Conservation (phyloP, 2,329 filamentous ascomycete species). For the Cladosporium sp. region DNA sequence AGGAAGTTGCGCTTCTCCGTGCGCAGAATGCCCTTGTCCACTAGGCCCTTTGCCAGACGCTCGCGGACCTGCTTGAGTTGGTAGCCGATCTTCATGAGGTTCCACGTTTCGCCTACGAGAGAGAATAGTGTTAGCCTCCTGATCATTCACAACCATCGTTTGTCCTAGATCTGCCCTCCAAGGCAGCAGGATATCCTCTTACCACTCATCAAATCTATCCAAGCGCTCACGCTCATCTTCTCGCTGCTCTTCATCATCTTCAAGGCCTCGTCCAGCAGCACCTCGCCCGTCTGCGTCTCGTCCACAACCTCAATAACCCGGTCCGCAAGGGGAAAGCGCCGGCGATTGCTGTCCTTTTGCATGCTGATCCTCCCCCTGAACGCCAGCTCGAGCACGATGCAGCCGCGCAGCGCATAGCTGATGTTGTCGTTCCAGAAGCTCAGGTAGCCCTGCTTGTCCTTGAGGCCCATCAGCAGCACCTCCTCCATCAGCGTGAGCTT, state of each 20-base stretch:
- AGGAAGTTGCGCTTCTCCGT: conserved; percentile 99
- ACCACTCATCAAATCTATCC: conserved; percentile 99
- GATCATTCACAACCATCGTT: not conserved
- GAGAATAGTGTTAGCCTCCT: conserved; percentile 21
- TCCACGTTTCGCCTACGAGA: conserved; percentile 87
- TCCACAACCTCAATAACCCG: conserved; percentile 95
- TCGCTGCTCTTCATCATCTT: conserved; percentile 99
- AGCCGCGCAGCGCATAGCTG: conserved; percentile 92
- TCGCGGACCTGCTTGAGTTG: conserved; percentile 99
- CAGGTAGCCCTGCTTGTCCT: conserved; percentile 98
- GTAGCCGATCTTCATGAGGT: conserved; percentile 99
- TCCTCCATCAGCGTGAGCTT: conserved; percentile 99
- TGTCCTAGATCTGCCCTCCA: not conserved
- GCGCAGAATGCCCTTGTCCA: conserved; percentile 96
- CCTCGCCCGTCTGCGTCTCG: conserved; percentile 92
- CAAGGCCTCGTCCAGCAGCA: conserved; percentile 91
- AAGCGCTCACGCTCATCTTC: conserved; percentile 99
- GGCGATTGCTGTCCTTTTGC: conserved; percentile 90
- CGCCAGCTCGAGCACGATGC: conserved; percentile 95
- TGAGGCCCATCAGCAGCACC: conserved; percentile 86
- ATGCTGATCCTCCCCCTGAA: conserved; percentile 96
- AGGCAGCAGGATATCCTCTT: conserved; percentile 34
- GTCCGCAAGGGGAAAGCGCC: conserved; percentile 89
- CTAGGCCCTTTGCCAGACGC: conserved; percentile 90
- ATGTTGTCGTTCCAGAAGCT: conserved; percentile 99